Conservation (phyloP, 2,329 filamentous ascomycete species). For the Hypoxylon sp. region DNA sequence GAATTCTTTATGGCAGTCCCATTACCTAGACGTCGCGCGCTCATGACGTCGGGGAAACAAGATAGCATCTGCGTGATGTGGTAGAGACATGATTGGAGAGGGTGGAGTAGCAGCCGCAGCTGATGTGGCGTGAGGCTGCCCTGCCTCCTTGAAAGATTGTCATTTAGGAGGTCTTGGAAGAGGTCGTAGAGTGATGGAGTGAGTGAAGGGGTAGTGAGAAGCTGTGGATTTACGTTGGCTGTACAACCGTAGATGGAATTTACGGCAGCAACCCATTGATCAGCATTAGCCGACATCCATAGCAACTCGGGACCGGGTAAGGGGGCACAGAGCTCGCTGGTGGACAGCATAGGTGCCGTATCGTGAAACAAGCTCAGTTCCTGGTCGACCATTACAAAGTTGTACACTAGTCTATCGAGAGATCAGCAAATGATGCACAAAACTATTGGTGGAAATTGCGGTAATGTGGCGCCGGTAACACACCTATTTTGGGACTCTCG, state of each 20-base stretch:
- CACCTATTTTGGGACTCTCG: conserved; percentile 75
- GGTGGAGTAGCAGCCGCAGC: conserved; percentile 77
- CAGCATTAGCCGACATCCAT: conserved; percentile 72
- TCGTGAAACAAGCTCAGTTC: conserved; percentile 78
- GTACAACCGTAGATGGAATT: conserved; percentile 71
- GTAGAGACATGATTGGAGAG: conserved; percentile 75
- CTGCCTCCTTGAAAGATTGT: conserved; percentile 69
- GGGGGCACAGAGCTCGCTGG: conserved; percentile 75
- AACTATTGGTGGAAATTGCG: conserved; percentile 21
- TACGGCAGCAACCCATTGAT: conserved; percentile 72
- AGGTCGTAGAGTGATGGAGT: conserved; percentile 74
- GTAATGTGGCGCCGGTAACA: conserved; percentile 50
- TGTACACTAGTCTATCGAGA: conserved; percentile 74
- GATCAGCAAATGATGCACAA: conserved; percentile 43
- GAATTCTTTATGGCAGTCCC: conserved; percentile 71
- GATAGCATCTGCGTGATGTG: conserved; percentile 76
- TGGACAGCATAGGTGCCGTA: conserved; percentile 72
- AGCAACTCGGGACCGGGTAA: conserved; percentile 73
- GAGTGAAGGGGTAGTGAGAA: conserved; percentile 64
- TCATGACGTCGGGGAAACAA: conserved; percentile 72
- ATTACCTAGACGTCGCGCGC: conserved; percentile 58
- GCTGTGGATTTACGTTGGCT: conserved; percentile 65
- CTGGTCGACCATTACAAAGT: conserved; percentile 82
- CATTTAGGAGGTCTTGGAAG: conserved; percentile 77
- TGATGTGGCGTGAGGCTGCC: conserved; percentile 65